These are phyloP conservation scores for Leccinum barrowsii DNA, from an alignment of 768 basidiomycete genomes.

Conservation along the genomic window DNA sequence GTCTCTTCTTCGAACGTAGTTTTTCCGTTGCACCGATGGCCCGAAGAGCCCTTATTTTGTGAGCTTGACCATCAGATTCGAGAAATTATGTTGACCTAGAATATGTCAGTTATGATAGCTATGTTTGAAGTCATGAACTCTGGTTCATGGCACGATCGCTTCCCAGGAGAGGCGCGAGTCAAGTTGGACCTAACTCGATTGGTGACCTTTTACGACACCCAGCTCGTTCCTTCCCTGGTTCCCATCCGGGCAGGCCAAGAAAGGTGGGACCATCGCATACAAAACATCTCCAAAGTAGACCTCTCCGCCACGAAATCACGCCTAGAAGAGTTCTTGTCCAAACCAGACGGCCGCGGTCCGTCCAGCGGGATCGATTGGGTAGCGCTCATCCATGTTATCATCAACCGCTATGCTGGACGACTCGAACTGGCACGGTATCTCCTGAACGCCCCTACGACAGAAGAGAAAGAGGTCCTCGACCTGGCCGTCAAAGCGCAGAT, in stretches of 20 bases:
- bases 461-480: not conserved
- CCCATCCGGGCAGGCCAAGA: conserved; percentile 11
- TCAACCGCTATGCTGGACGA: conserved; percentile 31
- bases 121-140: conserved; percentile 14
- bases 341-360: not conserved
- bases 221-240: conserved; percentile 18
- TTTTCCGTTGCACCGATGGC: not conserved
- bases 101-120: not conserved
- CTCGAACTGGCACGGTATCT: conserved; percentile 26
- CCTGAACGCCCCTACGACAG: conserved; percentile 11
- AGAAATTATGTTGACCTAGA: not conserved
- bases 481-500: conserved; percentile 7
- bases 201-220: conserved; percentile 27
- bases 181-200: conserved; percentile 15
- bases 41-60: not conserved
- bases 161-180: conserved; percentile 27
- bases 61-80: not conserved
- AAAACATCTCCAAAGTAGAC: conserved; percentile 14
- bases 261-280: conserved; percentile 19
- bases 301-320: not conserved
- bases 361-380: conserved; percentile 34
- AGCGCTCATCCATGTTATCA: conserved; percentile 24
- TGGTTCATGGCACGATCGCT: conserved; percentile 23
- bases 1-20: conserved; percentile 39
- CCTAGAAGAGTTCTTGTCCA: conserved; percentile 3